Base-by-base conservation (phyloP, 1,139 yeast species). In the Lodderomyces theae region DNA sequence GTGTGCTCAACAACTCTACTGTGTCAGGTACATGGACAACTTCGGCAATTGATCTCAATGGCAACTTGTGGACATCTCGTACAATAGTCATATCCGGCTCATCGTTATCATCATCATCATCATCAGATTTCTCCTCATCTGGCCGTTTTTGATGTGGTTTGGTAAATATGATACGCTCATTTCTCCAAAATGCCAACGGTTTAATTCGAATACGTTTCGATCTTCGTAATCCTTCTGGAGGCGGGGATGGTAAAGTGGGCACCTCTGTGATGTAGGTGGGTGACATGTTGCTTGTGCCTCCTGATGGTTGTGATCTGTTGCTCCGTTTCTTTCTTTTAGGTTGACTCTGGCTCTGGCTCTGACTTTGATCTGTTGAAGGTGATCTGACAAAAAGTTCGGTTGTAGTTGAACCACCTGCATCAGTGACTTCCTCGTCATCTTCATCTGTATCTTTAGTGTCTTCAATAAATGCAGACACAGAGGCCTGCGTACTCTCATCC, bases 171-270 rank as follows among this genome's bases (percentile, higher is more conserved):
- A 85, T 76, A 45, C 81, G 70, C 59, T 89, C 96, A 55, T 85
- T 86, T 58, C 86, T 77, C 96, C 97, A 88, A 57, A 74, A 86
- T 9, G 89, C 92, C 48, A 88, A 65, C 0, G 96, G 95, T 2
- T 84, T 79, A 6, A 86, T 73, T 49, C 77, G 76, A 0, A 79
- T 75, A 53, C 96, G 72, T 34, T 72, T 70, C 0, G 96, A 85
- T 47, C 75, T 51, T 32, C 76, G 57, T 12, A 67, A 54, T 1
- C 73, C 74, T 44, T 68, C 74, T 1, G 74, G 73, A 2, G 75
- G 75, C 3, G 74, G 74, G 6, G 76, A 74, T 2, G 74, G 75
- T 39, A 69, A 57, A 28, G 31, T 15, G 8, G 31, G 31, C 11
- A 28, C 31, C 15, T 28, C 31, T 7, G 31, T 28, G 18, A 28